These are phyloP conservation scores for Physcia stellaris DNA, from an alignment of 495 filamentous ascomycete species.

Conservation along the genomic window DNA sequence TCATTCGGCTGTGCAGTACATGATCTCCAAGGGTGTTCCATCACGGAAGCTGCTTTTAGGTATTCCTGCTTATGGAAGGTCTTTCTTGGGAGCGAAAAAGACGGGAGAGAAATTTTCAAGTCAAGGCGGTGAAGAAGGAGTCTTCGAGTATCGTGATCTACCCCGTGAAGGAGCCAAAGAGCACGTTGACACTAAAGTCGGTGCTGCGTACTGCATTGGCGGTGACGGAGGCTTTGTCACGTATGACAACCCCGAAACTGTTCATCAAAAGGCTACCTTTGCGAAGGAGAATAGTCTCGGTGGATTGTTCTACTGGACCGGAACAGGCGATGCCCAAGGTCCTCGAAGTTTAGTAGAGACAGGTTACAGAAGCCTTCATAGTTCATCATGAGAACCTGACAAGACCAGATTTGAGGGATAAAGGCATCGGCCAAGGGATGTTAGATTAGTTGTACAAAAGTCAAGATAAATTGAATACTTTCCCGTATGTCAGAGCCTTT, in stretches of 20 bases:
- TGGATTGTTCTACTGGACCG: constrained; percentile 86
- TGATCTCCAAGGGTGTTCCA: constrained; percentile 53
- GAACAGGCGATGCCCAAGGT: constrained; percentile 59
- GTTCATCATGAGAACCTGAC: too few species aligned
- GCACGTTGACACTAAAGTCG: constrained; percentile 49
- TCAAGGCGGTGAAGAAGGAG: constrained; percentile 60
- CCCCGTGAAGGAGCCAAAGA: constrained; percentile 60
- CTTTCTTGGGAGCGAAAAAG: constrained; percentile 54
- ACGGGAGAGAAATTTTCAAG: constrained; percentile 51
- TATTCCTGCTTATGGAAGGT: constrained; percentile 68
- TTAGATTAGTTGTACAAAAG: too few species aligned
- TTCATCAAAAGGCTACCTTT: constrained; percentile 72
- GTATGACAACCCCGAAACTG: constrained; percentile 75
- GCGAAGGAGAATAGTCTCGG: constrained; percentile 64
- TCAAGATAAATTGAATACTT: too few species aligned
- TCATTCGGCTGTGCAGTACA: constrained; percentile 50
- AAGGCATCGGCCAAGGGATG: too few species aligned
- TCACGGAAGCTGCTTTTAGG: constrained; percentile 65
- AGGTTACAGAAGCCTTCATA: constrained; percentile 26
- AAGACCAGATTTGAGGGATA: too few species aligned
- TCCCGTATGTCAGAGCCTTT: too few species aligned
- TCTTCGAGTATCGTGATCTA: constrained; percentile 69
- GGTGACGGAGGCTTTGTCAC: constrained; percentile 81
- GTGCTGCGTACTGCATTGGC: constrained; percentile 63
- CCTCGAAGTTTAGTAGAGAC: constrained; percentile 60